Percentiles rank a stretch among this genome's conserved stretches.
Conservation (phyloP, 129 eudicot genomes). For the Flaveria bidentis region DNA sequence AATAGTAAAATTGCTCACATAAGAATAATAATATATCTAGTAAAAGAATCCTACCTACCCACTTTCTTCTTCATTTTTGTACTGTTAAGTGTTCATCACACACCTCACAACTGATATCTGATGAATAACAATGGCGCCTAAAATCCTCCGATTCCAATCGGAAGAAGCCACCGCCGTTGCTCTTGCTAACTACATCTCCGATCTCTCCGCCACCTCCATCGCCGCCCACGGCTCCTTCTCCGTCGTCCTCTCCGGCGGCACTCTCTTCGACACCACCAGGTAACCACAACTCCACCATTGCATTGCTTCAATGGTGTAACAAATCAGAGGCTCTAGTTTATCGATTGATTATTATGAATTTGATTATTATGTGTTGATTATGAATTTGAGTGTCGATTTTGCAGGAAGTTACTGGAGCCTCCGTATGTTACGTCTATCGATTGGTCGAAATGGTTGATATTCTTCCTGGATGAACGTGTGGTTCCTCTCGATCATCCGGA, state of each 20-base stretch:
- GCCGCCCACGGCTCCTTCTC: constrained; percentile 63
- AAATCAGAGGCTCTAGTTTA: neutral
- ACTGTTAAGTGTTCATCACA: neutral
- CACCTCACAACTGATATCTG: neutral
- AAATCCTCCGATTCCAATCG: constrained; percentile 32
- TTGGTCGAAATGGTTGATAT: constrained; percentile 68
- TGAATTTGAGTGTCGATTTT: constrained; percentile 8
- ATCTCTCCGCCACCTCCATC: constrained; percentile 46
- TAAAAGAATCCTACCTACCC: neutral
- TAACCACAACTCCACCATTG: neutral
- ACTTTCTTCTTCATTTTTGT: neutral
- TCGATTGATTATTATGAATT: neutral
- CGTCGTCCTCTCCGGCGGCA: constrained; percentile 74
- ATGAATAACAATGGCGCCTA: constrained; percentile 23
- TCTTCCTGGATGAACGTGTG: constrained; percentile 69
- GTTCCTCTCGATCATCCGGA: constrained; percentile 62
- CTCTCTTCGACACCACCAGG: constrained; percentile 69
- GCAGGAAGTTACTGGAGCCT: constrained; percentile 52
- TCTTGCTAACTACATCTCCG: constrained; percentile 57
- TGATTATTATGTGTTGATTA: neutral
- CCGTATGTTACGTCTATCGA: constrained; percentile 55
- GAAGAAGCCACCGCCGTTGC: constrained; percentile 58
- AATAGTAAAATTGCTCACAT: too few species aligned
- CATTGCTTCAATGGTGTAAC: neutral
- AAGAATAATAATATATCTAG: neutral